Conservation (phyloP, 495 filamentous ascomycete species). For the Bombardia bombarda region DNA sequence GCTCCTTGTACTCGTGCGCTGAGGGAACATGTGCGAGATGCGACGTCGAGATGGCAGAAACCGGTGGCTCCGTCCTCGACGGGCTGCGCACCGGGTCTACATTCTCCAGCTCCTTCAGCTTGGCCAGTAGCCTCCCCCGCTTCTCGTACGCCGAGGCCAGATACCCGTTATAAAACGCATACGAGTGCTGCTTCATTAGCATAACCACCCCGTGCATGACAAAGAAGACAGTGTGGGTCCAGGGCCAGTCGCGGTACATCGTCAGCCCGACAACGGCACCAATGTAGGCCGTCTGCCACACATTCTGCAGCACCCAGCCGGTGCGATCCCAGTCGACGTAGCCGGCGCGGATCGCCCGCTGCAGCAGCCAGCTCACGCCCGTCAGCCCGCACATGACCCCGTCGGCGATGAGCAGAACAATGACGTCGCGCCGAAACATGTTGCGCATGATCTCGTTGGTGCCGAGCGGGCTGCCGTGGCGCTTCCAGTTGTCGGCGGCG, state of each 20-base stretch:
- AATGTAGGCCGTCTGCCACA: slow-evolving; percentile 60
- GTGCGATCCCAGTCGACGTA: slow-evolving; percentile 52
- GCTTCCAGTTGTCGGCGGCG: slow-evolving; percentile 55
- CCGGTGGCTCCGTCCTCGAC: slow-evolving; percentile 23
- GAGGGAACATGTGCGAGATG: slow-evolving; percentile 31
- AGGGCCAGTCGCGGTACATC: slow-evolving; percentile 62
- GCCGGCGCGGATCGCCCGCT: slow-evolving; percentile 44
- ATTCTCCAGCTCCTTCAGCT: slow-evolving; percentile 28
- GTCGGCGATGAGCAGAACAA: slow-evolving; percentile 57
- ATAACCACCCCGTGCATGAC: slow-evolving; percentile 63
- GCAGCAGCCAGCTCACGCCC: slow-evolving; percentile 50
- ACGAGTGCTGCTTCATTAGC: slow-evolving; percentile 75
- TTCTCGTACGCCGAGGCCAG: slow-evolving; percentile 52
- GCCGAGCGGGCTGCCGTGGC: slow-evolving; percentile 54
- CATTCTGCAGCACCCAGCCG: slow-evolving; percentile 64
- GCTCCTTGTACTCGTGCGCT: slow-evolving; percentile 30
- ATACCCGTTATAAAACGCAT: slow-evolving; percentile 69
- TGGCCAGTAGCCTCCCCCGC: slow-evolving; percentile 23
- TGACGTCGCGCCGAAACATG: slow-evolving; percentile 60
- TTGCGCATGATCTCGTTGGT: slow-evolving; percentile 57
- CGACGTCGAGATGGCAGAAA: slow-evolving; percentile 27
- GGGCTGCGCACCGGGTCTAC: slow-evolving; percentile 26
- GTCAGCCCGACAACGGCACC: slow-evolving; percentile 50
- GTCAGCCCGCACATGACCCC: slow-evolving; percentile 55
- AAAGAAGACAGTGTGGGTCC: slow-evolving; percentile 64